phyloP scores from a whole-genome alignment of 441 rosid genomes.

The Adansonia grandidieri region DNA sequence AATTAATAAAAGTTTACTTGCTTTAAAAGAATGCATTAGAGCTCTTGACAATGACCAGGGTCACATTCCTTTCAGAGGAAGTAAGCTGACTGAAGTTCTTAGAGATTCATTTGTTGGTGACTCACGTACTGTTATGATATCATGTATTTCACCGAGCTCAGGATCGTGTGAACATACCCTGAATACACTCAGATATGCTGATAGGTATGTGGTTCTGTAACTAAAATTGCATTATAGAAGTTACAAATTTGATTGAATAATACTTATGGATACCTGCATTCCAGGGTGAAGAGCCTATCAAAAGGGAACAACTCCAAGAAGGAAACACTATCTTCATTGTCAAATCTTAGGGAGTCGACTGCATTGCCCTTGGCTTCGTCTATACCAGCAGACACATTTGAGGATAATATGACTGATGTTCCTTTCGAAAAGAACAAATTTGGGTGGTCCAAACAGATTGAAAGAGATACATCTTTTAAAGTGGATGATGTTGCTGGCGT shows the following conservation, averaged over 20 bases:
- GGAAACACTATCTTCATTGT: constrained; percentile 52
- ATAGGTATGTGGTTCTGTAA: constrained; percentile 54
- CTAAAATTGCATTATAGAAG: not conserved
- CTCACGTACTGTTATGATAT: constrained; percentile 93
- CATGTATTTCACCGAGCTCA: constrained; percentile 92
- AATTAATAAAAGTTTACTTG: constrained; percentile 89
- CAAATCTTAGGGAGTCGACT: constrained; percentile 56
- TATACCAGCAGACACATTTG: constrained; percentile 40
- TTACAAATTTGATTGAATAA: not conserved
- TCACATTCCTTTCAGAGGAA: constrained; percentile 93
- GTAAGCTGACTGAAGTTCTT: constrained; percentile 92
- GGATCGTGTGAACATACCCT: constrained; percentile 96
- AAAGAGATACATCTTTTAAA: constrained; percentile 41
- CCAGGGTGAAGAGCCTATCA: constrained; percentile 85
- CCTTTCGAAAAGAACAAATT: constrained; percentile 46
- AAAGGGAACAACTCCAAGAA: constrained; percentile 71
- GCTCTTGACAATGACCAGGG: constrained; percentile 96
- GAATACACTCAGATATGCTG: constrained; percentile 89
- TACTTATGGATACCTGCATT: constrained; percentile 25
- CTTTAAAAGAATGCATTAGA: constrained; percentile 83
- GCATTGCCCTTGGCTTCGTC: constrained; percentile 45
- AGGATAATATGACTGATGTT: constrained; percentile 42
- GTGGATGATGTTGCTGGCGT: constrained; percentile 41
- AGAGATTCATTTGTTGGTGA: constrained; percentile 95
- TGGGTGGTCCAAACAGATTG: constrained; percentile 47